Conservation (phyloP, 2,329 filamentous ascomycete genomes). For the Polychaeton citri region DNA sequence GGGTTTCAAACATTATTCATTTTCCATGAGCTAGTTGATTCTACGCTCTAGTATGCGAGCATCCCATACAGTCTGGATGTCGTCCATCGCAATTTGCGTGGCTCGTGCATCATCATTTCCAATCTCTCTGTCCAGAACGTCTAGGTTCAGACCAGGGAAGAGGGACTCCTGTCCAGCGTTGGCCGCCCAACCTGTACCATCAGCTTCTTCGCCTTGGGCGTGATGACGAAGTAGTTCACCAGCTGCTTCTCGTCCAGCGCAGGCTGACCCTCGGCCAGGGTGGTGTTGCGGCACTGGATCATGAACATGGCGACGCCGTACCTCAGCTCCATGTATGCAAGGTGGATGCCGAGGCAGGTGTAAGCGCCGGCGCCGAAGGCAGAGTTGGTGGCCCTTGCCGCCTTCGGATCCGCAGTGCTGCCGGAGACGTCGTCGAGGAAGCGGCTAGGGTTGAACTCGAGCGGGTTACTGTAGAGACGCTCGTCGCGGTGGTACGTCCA, state of each 20-base stretch:
- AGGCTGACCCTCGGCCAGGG: slow-evolving; percentile 10
- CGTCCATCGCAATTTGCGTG: no score
- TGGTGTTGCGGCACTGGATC: slow-evolving; percentile 9
- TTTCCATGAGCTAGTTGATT: no score
- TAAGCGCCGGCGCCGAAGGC: slow-evolving; percentile 17
- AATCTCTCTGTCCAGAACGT: no score
- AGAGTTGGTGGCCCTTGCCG: slow-evolving; percentile 12
- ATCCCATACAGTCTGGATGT: no score
- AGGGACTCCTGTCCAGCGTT: no score
- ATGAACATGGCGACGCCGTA: slow-evolving; percentile 17
- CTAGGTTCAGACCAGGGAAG: no score
- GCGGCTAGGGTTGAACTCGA: slow-evolving; percentile 5
- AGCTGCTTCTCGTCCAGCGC: slow-evolving; percentile 17
- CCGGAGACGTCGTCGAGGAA: background rate
- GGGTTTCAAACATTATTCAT: no score
- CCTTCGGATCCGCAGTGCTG: slow-evolving; percentile 2
- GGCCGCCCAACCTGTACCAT: no score
- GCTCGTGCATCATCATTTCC: no score
- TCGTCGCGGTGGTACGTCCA: slow-evolving; percentile 17
- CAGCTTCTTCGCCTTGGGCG: slow-evolving; percentile 14
- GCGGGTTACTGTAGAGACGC: slow-evolving; percentile 11
- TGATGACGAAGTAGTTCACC: slow-evolving; percentile 21
- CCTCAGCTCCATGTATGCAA: slow-evolving; percentile 19
- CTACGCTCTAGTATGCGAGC: no score
- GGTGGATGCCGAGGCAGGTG: slow-evolving; percentile 18